Conservation (phyloP, 768 basidiomycete species). For the Lactarius psammicola region DNA sequence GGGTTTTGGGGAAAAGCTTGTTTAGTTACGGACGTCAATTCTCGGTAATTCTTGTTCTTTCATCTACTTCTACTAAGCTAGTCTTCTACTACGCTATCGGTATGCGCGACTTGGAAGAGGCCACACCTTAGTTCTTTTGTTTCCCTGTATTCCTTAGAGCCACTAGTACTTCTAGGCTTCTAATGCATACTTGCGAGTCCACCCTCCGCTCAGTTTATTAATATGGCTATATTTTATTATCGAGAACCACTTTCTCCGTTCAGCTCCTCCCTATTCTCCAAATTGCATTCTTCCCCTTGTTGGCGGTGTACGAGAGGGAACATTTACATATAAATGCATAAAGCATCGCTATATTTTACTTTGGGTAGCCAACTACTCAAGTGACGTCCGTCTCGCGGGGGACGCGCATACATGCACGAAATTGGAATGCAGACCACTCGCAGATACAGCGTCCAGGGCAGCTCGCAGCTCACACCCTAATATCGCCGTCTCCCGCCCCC, state of each 20-base stretch:
- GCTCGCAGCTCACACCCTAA: constrained; percentile 6
- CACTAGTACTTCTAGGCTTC: constrained; percentile 16
- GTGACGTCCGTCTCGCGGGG: constrained; percentile 3
- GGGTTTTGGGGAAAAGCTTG: background rate
- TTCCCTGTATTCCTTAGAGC: constrained; percentile 18
- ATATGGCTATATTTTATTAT: background rate
- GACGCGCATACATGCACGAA: constrained; percentile 5
- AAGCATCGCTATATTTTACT: constrained; percentile 19
- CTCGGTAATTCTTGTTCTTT: constrained; percentile 18
- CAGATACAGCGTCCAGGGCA: background rate
- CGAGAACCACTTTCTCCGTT: background rate
- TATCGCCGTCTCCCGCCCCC: constrained; percentile 32
- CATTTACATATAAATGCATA: background rate
- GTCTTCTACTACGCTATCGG: background rate
- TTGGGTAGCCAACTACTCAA: constrained; percentile 6
- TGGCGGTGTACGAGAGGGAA: background rate
- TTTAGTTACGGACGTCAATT: constrained; percentile 2
- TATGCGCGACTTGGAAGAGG: background rate
- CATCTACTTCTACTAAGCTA: constrained; percentile 4
- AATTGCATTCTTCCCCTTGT: background rate
- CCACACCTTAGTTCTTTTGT: constrained; percentile 5
- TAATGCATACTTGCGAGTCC: constrained; percentile 18
- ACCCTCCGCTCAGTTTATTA: constrained; percentile 1
- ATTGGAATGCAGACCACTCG: background rate
- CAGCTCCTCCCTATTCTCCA: background rate